Base-by-base conservation (phyloP, 2,329 filamentous ascomycete genomes). In the Penicillium aurantiogriseum region DNA sequence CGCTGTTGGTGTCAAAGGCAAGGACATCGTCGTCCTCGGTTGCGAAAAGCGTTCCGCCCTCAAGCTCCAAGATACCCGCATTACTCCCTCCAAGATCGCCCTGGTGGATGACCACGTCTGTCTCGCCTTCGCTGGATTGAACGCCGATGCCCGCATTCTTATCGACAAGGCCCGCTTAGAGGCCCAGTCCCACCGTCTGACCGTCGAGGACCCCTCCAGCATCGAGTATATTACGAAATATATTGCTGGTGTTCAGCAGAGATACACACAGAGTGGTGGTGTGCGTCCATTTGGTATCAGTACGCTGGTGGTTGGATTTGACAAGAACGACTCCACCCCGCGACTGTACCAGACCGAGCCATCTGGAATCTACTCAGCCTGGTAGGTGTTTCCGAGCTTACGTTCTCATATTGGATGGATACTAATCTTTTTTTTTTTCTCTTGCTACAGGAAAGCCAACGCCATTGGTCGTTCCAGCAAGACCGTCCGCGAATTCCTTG, bases 171-270 rank as follows among this genome's bases (percentile, higher is more conserved):
- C 95, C 59, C 88, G 95, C 69, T 81, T 97, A 78, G 94, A 99
- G 81, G 93, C 94, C 48, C 94, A 99, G 80, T 96, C 92, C 68
- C 94, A 99, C 81, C 89, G 94, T 64, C 83, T 99, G 69, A 97
- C 94, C 5, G 92, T 99, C 58, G 94, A 99, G 76, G 95, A 99
- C 75, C 93, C 94, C 55, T 91, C 96, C 65, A 93, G 91, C 62
- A 95, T 99, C 77, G 94, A 99, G 80, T 99, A 99, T 83, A 97
- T 99, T 74, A 97, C 94, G 71, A 97, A 99, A 82, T 96, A 97
- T 72, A 89, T 99, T 63, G 94, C 94, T 53, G 91, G 93, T 56
- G 94, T 99, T 67, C 94, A 99, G 83, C 94, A 99, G 83, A 87
- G 92, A 77, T 99, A 99, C 83, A 99, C 94, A 47, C 94, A 99